These are phyloP conservation scores for Cordyceps fumosorosea DNA, from an alignment of 2,329 filamentous ascomycete species.

Conservation along the genomic window DNA sequence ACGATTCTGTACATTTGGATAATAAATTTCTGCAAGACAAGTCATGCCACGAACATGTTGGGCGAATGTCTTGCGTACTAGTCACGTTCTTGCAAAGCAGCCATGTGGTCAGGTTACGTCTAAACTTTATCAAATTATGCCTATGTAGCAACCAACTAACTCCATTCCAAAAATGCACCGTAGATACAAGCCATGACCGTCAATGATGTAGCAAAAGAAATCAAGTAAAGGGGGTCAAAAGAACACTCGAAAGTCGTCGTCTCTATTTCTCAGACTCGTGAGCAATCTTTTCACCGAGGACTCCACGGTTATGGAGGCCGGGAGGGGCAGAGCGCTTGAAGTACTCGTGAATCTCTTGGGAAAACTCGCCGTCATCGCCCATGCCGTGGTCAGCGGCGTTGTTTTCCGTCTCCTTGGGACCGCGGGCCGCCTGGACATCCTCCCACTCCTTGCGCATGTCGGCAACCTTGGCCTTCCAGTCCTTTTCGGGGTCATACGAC, in stretches of 20 bases:
- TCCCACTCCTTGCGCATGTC: conserved; percentile 69
- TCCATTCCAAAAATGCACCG: background rate
- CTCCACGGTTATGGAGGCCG: conserved; percentile 12
- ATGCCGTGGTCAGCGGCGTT: conserved; percentile 25
- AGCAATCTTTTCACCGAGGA: conserved; percentile 25
- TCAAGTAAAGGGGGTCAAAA: conserved; percentile 1
- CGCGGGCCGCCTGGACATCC: conserved; percentile 38
- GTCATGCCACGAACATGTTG: no score
- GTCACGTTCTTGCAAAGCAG: background rate
- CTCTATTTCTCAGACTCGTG: conserved; percentile 12
- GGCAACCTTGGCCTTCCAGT: conserved; percentile 77
- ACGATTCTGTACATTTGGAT: background rate
- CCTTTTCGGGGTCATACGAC: conserved; percentile 72
- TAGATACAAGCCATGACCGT: background rate
- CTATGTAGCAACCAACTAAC: background rate
- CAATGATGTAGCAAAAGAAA: background rate
- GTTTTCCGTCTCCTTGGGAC: conserved; percentile 42
- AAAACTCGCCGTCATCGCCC: conserved; percentile 44
- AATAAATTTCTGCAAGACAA: no score
- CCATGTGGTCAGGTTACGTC: no score
- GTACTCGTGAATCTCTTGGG: conserved; percentile 47
- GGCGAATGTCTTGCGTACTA: background rate
- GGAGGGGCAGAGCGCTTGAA: conserved; percentile 39
- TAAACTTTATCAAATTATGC: no score
- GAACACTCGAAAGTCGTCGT: conserved; percentile 9